These are phyloP conservation scores for Myriosclerotinia duriaeana DNA, from an alignment of 2,329 filamentous ascomycete genomes.

Conservation along the genomic window DNA sequence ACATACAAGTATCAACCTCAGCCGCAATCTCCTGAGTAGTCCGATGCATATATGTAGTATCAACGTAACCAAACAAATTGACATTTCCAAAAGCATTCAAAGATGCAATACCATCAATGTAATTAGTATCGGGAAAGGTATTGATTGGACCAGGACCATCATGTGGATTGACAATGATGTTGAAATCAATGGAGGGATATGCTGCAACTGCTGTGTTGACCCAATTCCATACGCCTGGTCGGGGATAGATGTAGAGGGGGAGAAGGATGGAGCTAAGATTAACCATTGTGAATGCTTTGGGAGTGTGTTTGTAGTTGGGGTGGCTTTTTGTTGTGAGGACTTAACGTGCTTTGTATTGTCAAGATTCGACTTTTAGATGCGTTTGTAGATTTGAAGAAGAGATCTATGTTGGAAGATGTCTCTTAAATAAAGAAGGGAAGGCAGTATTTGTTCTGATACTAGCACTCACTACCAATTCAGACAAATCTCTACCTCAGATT, in stretches of 20 bases:
- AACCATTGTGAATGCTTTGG: constrained; percentile 1
- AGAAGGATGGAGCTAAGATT: constrained; percentile 17
- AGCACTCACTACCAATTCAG: no score
- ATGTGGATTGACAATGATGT: constrained; percentile 19
- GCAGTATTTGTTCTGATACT: no score
- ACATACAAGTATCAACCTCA: constrained; percentile 21
- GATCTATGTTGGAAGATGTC: no score
- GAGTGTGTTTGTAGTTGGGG: no score
- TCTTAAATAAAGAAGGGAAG: no score
- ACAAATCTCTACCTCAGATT: no score
- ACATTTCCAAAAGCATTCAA: constrained; percentile 15
- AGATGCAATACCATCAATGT: background rate
- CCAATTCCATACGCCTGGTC: constrained; percentile 14
- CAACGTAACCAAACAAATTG: constrained; percentile 20
- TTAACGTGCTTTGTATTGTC: no score
- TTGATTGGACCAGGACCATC: background rate
- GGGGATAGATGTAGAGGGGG: constrained; percentile 21
- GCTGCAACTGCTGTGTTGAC: constrained; percentile 6
- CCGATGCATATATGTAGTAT: constrained; percentile 13
- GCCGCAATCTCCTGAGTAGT: background rate
- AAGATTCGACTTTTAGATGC: no score
- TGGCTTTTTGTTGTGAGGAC: no score
- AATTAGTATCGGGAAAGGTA: background rate
- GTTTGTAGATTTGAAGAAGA: no score
- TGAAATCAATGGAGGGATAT: constrained; percentile 18